These are phyloP conservation scores for Amesomyces nigricolor DNA, from an alignment of 2,329 filamentous ascomycete genomes.

Conservation along the genomic window DNA sequence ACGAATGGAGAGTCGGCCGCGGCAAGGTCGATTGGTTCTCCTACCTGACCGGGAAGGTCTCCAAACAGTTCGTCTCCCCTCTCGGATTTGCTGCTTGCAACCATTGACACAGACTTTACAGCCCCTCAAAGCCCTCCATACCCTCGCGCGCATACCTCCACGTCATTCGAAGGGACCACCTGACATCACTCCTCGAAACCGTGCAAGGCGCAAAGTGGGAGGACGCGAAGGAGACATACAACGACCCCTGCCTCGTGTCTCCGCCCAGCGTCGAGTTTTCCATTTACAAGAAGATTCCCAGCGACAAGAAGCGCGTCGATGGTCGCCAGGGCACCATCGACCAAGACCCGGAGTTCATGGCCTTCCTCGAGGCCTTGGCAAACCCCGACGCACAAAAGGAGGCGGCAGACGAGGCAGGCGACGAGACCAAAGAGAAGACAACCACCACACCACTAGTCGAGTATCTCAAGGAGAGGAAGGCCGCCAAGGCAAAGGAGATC, in stretches of 20 bases:
- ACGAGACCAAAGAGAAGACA: conserved; percentile 54
- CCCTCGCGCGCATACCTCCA: conserved; percentile 80
- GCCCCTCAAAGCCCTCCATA: conserved; percentile 74
- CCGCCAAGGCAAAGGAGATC: conserved; percentile 58
- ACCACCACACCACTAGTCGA: conserved; percentile 86
- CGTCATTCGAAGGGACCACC: conserved; percentile 63
- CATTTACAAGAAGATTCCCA: conserved; percentile 76
- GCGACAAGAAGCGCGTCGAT: conserved; percentile 69
- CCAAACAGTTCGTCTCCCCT: conserved; percentile 59
- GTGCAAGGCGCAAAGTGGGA: conserved; percentile 68
- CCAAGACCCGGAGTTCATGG: conserved; percentile 91
- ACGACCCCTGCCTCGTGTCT: conserved; percentile 66
- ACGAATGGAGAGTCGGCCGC: conserved; percentile 73
- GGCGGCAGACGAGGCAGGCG: conserved; percentile 43
- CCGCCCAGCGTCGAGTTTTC: conserved; percentile 78
- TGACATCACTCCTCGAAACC: conserved; percentile 61
- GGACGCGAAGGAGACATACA: conserved; percentile 73
- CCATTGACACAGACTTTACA: conserved; percentile 54
- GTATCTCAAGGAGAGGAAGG: conserved; percentile 86
- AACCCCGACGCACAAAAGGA: conserved; percentile 54
- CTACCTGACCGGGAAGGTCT: conserved; percentile 64
- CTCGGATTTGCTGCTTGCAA: not conserved
- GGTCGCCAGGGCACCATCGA: conserved; percentile 90
- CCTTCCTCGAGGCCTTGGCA: conserved; percentile 81
- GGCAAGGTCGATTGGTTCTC: conserved; percentile 81